phyloP scores from a whole-genome alignment of 495 filamentous ascomycete genomes.

The Lasiosphaeria miniovina region DNA sequence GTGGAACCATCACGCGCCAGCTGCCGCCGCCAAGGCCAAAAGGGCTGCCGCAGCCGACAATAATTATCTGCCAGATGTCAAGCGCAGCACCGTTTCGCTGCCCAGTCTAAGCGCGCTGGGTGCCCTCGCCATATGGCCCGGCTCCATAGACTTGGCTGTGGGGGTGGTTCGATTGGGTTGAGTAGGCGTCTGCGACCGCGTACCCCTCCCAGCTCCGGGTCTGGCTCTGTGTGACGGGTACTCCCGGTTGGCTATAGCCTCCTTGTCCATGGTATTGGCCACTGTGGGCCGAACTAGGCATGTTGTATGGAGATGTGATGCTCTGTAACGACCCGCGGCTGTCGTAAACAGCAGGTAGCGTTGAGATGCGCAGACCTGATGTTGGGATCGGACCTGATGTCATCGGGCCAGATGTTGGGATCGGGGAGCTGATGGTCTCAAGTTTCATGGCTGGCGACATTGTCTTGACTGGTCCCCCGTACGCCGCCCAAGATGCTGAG shows the following conservation, averaged over 20 bases:
- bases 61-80: background rate
- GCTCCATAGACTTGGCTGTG: conserved; percentile 40
- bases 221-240: conserved; percentile 26
- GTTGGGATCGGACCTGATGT: background rate
- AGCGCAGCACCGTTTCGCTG: background rate
- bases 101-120: conserved; percentile 36
- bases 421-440: conserved; percentile 23
- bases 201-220: conserved; percentile 37
- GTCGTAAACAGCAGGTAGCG: conserved; percentile 31
- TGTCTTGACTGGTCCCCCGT: conserved; percentile 26
- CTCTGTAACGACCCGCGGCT: conserved; percentile 25
- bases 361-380: conserved; percentile 25
- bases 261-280: conserved; percentile 32
- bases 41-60: conserved; percentile 1
- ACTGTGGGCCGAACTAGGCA: conserved; percentile 31
- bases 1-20: background rate
- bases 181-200: conserved; percentile 34
- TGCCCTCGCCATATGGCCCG: conserved; percentile 40
- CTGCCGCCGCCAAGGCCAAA: background rate
- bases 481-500: conserved; percentile 33
- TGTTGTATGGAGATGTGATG: conserved; percentile 27
- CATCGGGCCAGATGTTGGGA: conserved; percentile 12
- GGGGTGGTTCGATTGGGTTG: conserved; percentile 31
- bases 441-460: conserved; percentile 40
- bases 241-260: conserved; percentile 23